Evolutionary conservation across 192 early-diverging fungal species (phyloP).

Genomic region (Rhizophagus sp.): DNA sequence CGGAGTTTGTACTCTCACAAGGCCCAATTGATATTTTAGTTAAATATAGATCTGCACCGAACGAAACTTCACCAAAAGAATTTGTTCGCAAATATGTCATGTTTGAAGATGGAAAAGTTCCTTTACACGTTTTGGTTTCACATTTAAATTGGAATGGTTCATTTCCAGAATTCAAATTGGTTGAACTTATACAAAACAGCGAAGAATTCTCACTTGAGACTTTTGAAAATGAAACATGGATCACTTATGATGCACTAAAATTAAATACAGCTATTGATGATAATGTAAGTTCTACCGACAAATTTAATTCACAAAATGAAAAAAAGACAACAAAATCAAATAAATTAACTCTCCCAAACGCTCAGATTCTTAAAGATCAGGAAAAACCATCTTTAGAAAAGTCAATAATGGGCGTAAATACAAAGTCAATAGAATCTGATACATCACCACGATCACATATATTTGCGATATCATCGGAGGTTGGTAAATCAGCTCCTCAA

Average conservation of each 20-base stretch:
- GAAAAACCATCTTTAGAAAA: not conserved
- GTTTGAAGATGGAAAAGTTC: not conserved
- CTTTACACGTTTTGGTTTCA: not conserved
- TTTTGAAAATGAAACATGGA: not conserved
- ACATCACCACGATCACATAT: not conserved
- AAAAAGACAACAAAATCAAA: not conserved
- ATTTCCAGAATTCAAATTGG: slow-evolving; percentile 16
- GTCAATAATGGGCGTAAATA: not conserved
- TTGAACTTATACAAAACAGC: not conserved
- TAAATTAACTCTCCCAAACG: not conserved
- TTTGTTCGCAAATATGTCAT: not conserved
- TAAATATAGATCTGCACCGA: not conserved
- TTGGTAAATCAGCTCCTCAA: not conserved
- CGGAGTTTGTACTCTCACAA: slow-evolving; percentile 2
- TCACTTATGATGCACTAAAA: not conserved
- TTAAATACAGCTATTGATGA: not conserved
- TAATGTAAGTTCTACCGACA: not conserved
- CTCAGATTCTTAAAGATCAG: not conserved
- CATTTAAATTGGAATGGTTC: slow-evolving; percentile 9
- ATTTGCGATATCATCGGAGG: not conserved
- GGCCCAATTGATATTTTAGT: not conserved
- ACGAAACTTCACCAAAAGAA: not conserved
- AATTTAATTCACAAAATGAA: not conserved
- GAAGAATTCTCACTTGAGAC: not conserved
- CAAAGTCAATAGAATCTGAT: not conserved